Evolutionary conservation across 2,329 filamentous ascomycete species (phyloP).

Genomic region (Monosporascus sp.): DNA sequence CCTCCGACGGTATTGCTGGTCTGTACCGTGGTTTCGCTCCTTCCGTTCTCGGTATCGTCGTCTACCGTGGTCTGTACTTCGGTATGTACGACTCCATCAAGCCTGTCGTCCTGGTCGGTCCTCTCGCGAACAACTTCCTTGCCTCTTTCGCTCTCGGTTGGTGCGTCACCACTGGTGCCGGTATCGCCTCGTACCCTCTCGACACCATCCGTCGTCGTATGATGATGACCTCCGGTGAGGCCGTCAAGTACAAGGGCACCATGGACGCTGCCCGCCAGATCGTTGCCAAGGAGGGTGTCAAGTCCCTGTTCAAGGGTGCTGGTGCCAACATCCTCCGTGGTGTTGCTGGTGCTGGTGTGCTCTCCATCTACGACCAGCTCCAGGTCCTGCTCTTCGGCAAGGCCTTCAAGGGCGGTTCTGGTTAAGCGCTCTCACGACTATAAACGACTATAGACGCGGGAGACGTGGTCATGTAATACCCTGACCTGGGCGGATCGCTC

Average conservation of each 20-base stretch:
- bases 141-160: constrained; percentile 98
- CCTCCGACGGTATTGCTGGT: constrained; percentile 97
- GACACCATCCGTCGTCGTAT: constrained; percentile 99
- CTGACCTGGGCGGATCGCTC: constrained; percentile 21
- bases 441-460: constrained; percentile 32
- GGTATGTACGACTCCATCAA: constrained; percentile 99
- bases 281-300: constrained; percentile 93
- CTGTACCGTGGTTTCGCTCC: constrained; percentile 99
- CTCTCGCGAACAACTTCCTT: constrained; percentile 97
- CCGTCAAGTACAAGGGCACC: constrained; percentile 99
- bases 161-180: constrained; percentile 99
- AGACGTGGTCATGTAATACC: constrained; percentile 31
- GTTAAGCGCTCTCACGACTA: constrained; percentile 37
- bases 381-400: constrained; percentile 99
- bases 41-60: constrained; percentile 97
- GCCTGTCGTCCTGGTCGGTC: constrained; percentile 89
- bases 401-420: constrained; percentile 77
- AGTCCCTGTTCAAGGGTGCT: constrained; percentile 99
- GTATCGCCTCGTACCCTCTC: constrained; percentile 99
- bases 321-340: constrained; percentile 99
- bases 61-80: constrained; percentile 99
- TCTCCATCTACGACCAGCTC: constrained; percentile 99
- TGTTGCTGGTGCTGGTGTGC: constrained; percentile 99
- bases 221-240: constrained; percentile 98
- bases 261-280: constrained; percentile 95